Evolutionary conservation across 2,329 filamentous ascomycete genomes (phyloP).

Genomic region (Venturia pyrina): DNA sequence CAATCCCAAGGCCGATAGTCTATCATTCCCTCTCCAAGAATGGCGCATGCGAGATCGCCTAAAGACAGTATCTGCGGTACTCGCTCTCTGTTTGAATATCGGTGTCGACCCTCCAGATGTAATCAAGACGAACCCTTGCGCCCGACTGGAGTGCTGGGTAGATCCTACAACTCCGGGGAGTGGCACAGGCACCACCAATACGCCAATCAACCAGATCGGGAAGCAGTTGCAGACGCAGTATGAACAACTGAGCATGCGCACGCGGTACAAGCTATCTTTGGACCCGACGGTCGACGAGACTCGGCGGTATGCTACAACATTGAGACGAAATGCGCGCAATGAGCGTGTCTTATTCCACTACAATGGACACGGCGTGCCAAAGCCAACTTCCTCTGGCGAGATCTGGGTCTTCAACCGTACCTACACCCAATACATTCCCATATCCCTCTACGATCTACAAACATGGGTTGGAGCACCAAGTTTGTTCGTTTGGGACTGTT

Average conservation of each 20-base stretch:
- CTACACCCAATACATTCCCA: constrained; percentile 96
- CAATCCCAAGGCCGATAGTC: constrained; percentile 57
- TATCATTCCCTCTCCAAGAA: constrained; percentile 59
- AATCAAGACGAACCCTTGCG: constrained; percentile 86
- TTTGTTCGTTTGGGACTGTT: constrained; percentile 96
- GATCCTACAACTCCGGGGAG: constrained; percentile 47
- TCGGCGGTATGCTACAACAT: constrained; percentile 86
- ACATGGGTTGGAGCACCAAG: constrained; percentile 93
- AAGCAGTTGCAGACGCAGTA: constrained; percentile 95
- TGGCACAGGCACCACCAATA: constrained; percentile 56
- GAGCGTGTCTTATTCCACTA: constrained; percentile 97
- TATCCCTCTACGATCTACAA: constrained; percentile 89
- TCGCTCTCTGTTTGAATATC: constrained; percentile 92
- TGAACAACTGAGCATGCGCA: constrained; percentile 86
- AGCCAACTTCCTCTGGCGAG: constrained; percentile 89
- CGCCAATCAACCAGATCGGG: constrained; percentile 81
- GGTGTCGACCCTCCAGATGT: constrained; percentile 96
- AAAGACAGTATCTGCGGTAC: constrained; percentile 91
- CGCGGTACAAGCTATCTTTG: constrained; percentile 94
- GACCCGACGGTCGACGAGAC: constrained; percentile 97
- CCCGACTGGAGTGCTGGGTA: constrained; percentile 93
- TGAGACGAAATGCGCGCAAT: constrained; percentile 87
- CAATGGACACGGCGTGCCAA: constrained; percentile 94
- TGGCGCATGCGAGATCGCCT: constrained; percentile 96
- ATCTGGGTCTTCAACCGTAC: constrained; percentile 99